Base-by-base conservation (phyloP, 345 rosid species). In the Camelina hispida region DNA sequence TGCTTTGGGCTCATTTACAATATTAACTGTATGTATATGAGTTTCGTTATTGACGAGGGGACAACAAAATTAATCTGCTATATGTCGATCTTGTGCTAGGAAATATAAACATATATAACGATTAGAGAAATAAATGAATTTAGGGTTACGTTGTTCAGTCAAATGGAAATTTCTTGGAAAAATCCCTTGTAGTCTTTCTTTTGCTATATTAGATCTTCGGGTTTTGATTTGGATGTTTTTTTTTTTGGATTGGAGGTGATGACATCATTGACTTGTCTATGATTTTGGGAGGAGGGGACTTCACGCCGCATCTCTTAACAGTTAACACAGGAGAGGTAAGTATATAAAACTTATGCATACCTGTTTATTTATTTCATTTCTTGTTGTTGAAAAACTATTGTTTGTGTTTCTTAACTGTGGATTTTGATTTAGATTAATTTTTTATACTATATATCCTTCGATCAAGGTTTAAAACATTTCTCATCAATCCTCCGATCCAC, bases 291-390 rank as follows among this genome's bases (percentile, higher is more conserved):
- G 89, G 93, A 78, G 84, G 84, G 66, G 91, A 84, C 84, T 91
- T 91, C 79, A 84, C 77, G 15, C 85, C 86, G 7, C 87, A 88
- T 71, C 76, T 84, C 63, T 66, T 88, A 47, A 87, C 83, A 3
- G 84, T 89, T 32, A 47, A 82, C 51, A 68, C 84, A 18, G 88
- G 86, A 30, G 93, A 91, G 90, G 95, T 91, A 83, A 18, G n/a
- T 23, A 12, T 47, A 32, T 14, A 57, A 8, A 57, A 8, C 6
- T 18, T 60, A n/a, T 34, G 28, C 13, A 30, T 23, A 54, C 9
- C 3, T 25, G 18, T 52, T 12, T 43, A 12, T 25, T 20, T 42
- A 14, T 44, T 43, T 4, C 56, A 51, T 59, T 50, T n/a, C 18
- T 37, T 62, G 30, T 25, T 50, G 61, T 12, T 11, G 14, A 60